Base-by-base conservation (phyloP, 2,329 filamentous ascomycete species). In the Incumbomyces lentus region DNA sequence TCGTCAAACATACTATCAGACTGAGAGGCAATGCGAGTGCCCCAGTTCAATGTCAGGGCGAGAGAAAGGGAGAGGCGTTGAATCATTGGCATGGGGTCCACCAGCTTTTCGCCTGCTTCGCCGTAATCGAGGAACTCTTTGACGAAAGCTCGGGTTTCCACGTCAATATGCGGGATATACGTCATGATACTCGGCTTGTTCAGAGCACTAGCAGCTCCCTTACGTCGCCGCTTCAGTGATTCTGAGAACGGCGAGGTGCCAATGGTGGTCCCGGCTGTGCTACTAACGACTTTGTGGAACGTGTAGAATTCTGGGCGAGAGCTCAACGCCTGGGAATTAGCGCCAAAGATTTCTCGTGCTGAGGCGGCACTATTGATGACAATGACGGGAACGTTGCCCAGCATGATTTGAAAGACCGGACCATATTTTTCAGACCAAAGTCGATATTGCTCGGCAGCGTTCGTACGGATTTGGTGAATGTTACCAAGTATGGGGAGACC, bases 51-150 rank as follows among this genome's bases (percentile, higher is more conserved):
- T 0, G 79, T 83, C 19, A 83, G 60, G 0, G 77, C 72, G 2
- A 83, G 66, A n/a, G 74, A 79, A 2, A 83, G 62, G 11, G 72
- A 75, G 0, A 83, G 68, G 0, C 79, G 73, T 55, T 82, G 79
- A 38, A 83, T 81, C 73, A 81, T 79, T 1, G 79, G 76, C 76
- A 82, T 78, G 0, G 79, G 78, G 47, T 84, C 76, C 0, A 82
- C 72, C 0, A 75, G 68, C 1, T 64, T 64, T 1, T 63, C 62
- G 1, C 80, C 80, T 1, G 66, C 69, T 6, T 72, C 64, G 2
- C 80, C 79, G 50, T 80, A 75, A 16, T 70, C 68, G 48, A 76
- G 67, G 0, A 79, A 70, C 49, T 84, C 81, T 37, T 71, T 70
- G 40, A 83, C 66, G 44, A 83, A 83, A 44, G 78, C 74, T 16